Evolutionary conservation across 179 eudicot species (phyloP).

Genomic region (Beta corolliflora): DNA sequence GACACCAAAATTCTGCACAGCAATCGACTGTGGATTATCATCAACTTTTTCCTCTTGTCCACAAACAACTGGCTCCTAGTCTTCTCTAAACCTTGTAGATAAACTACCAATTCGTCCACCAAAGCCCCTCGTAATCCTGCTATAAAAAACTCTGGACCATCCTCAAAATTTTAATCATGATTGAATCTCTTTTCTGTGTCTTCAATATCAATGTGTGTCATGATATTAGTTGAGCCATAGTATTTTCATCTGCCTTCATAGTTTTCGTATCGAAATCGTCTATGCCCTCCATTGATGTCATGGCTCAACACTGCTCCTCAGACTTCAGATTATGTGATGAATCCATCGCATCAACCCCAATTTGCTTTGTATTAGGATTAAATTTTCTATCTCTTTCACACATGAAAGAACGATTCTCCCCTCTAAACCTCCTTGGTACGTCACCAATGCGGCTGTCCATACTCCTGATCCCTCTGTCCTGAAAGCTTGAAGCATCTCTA

Average conservation of each 20-base stretch:
- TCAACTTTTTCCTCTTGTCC: conserved; percentile 30
- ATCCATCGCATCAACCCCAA: conserved; percentile 29
- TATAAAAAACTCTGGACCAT: conserved; percentile 20
- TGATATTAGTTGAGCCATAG: conserved; percentile 19
- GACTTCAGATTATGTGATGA: conserved; percentile 28
- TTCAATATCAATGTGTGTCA: conserved; percentile 25
- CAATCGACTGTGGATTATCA: background rate
- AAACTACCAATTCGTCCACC: conserved; percentile 23
- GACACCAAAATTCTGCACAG: conserved; percentile 22
- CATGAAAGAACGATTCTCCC: conserved; percentile 24
- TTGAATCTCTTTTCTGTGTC: conserved; percentile 25
- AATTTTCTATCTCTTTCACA: conserved; percentile 32
- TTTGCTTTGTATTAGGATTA: conserved; percentile 25
- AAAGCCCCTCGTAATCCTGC: conserved; percentile 26
- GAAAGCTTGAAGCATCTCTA: conserved; percentile 36
- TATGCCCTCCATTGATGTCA: conserved; percentile 30
- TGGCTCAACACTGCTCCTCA: conserved; percentile 35
- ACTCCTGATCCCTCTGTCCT: conserved; percentile 34
- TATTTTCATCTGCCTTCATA: conserved; percentile 32
- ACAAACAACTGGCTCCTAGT: conserved; percentile 20
- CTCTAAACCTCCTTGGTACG: conserved; percentile 35
- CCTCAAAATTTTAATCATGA: conserved; percentile 26
- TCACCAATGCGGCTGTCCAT: conserved; percentile 34
- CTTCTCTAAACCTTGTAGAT: conserved; percentile 27
- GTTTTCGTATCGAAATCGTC: conserved; percentile 31